Evolutionary conservation across 495 filamentous ascomycete genomes (phyloP).

Genomic region (Daldinia loculata): DNA sequence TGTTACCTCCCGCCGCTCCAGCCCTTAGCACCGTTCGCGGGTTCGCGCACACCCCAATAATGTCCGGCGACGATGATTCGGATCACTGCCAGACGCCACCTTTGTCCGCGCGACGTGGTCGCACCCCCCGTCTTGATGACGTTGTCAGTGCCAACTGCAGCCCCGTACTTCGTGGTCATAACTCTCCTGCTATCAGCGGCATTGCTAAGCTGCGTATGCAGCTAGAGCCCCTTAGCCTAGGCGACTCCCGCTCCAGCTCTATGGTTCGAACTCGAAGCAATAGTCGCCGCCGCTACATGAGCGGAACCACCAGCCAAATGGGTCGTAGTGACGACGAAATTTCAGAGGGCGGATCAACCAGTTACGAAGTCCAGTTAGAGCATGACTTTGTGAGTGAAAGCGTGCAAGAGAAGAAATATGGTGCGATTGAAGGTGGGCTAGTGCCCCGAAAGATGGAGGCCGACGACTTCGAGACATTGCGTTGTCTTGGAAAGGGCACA

Average conservation of each 20-base stretch:
- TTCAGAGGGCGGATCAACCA: conserved; percentile 58
- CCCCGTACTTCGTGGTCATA: conserved; percentile 66
- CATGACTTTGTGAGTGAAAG: conserved; percentile 86
- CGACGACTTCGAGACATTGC: conserved; percentile 87
- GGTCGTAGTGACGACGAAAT: conserved; percentile 54
- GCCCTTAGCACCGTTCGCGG: conserved; percentile 79
- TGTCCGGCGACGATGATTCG: conserved; percentile 85
- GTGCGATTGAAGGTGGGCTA: conserved; percentile 55
- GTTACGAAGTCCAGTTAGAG: conserved; percentile 89
- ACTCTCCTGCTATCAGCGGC: conserved; percentile 66
- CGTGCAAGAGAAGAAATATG: conserved; percentile 53
- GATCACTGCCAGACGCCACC: conserved; percentile 63
- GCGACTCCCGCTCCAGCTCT: conserved; percentile 55
- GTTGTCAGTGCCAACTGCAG: conserved; percentile 67
- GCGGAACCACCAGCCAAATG: conserved; percentile 44
- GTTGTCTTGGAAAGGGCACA: conserved; percentile 95
- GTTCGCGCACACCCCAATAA: conserved; percentile 75
- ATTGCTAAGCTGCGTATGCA: conserved; percentile 82
- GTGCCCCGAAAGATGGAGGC: conserved; percentile 83
- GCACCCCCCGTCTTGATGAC: conserved; percentile 55
- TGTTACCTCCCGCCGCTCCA: conserved; percentile 60
- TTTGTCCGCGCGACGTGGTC: conserved; percentile 47
- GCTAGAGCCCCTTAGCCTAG: conserved; percentile 70
- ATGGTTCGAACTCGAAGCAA: conserved; percentile 56
- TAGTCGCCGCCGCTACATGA: conserved; percentile 43